A percentile compares a stretch with the other conserved stretches of the same genome.
These are phyloP conservation scores for Diplodia mutila DNA, from an alignment of 2,329 filamentous ascomycete species.

Conservation along the genomic window DNA sequence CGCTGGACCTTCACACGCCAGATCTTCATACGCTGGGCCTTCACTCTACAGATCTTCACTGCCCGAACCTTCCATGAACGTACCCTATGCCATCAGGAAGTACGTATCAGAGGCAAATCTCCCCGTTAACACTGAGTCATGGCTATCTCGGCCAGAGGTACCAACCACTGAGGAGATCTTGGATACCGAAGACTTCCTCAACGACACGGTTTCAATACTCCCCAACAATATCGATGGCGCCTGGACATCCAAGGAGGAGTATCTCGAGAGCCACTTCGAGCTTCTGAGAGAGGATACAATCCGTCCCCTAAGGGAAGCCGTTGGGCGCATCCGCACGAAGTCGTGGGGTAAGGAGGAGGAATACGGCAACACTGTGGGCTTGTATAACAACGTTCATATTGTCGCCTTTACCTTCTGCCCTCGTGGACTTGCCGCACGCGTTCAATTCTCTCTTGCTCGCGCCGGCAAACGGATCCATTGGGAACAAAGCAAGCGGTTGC, in stretches of 20 bases:
- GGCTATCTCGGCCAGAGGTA: slow-evolving; percentile 53
- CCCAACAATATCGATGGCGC: slow-evolving; percentile 48
- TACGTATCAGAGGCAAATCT: not conserved
- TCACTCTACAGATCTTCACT: not conserved
- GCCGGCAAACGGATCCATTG: slow-evolving; percentile 71
- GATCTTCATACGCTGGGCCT: not conserved
- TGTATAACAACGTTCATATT: slow-evolving; percentile 38
- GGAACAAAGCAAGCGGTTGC: slow-evolving; percentile 63
- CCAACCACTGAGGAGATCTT: slow-evolving; percentile 60
- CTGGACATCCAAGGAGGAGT: slow-evolving; percentile 65
- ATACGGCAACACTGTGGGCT: slow-evolving; percentile 40
- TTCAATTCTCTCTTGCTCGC: slow-evolving; percentile 71
- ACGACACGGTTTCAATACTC: not conserved
- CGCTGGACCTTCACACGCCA: not conserved
- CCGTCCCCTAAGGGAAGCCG: slow-evolving; percentile 68
- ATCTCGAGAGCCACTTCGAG: slow-evolving; percentile 74
- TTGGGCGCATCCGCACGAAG: slow-evolving; percentile 58
- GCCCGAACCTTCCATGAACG: not conserved
- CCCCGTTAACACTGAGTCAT: not conserved
- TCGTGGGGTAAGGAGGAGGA: slow-evolving; percentile 63
- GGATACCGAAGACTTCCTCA: slow-evolving; percentile 26
- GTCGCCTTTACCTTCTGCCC: slow-evolving; percentile 59
- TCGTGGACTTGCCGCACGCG: slow-evolving; percentile 65
- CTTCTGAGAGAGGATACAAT: slow-evolving; percentile 76
- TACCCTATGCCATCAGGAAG: not conserved